phyloP scores from a whole-genome alignment of 1,284 basidiomycete genomes.

The Mycena citricolor region DNA sequence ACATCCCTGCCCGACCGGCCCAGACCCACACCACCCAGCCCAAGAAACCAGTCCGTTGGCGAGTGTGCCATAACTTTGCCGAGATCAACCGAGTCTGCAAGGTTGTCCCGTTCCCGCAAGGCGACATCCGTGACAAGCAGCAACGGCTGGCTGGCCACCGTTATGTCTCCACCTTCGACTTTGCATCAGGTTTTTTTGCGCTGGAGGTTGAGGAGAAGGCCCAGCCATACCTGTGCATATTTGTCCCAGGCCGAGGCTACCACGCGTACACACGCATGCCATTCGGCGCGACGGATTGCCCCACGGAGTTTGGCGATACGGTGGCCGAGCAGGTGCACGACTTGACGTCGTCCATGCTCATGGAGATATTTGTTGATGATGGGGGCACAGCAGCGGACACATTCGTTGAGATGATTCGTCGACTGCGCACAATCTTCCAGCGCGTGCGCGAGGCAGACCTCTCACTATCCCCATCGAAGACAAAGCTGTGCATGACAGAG shows the following conservation, averaged over 20 bases:
- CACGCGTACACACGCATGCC: slow-evolving; percentile 39
- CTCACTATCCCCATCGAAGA: slow-evolving; percentile 33
- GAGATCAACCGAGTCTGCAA: slow-evolving; percentile 22
- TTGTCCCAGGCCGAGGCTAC: slow-evolving; percentile 39
- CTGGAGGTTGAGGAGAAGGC: slow-evolving; percentile 28
- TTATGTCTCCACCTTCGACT: slow-evolving; percentile 34
- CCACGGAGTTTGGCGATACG: slow-evolving; percentile 36
- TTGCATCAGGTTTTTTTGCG: slow-evolving; percentile 34
- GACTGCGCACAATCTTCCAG: slow-evolving; percentile 24
- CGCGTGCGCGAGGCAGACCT: slow-evolving; percentile 26
- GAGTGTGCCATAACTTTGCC: slow-evolving; percentile 35
- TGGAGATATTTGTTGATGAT: slow-evolving; percentile 37
- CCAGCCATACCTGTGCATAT: slow-evolving; percentile 38
- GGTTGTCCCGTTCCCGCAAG: slow-evolving; percentile 33
- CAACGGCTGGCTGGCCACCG: slow-evolving; percentile 31
- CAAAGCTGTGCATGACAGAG: slow-evolving; percentile 31
- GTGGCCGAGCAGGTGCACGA: slow-evolving; percentile 32
- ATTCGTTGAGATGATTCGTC: slow-evolving; percentile 26
- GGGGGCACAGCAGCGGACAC: slow-evolving; percentile 27
- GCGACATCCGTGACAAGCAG: slow-evolving; percentile 37
- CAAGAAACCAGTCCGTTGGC: slow-evolving; percentile 28
- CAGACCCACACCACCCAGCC: not conserved
- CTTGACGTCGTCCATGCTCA: slow-evolving; percentile 24
- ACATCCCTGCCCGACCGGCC: not conserved
- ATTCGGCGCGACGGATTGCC: slow-evolving; percentile 41